Conservation (phyloP, 2,329 filamentous ascomycete genomes). For the Pseudogymnoascus sp. region DNA sequence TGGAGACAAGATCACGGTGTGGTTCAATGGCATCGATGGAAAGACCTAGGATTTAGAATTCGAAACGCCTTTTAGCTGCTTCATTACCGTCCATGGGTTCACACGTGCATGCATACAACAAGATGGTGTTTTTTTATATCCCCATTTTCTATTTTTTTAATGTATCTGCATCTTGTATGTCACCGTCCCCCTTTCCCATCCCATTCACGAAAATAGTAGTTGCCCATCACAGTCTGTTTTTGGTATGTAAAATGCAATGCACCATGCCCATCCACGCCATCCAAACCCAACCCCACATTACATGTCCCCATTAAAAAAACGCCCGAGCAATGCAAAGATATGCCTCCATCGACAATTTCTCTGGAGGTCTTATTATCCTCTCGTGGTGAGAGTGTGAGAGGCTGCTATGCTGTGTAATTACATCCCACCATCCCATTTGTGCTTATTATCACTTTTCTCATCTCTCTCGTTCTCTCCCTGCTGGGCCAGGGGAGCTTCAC, state of each 20-base stretch:
- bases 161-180: neutral
- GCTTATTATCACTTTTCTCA: neutral
- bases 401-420: neutral
- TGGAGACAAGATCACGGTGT: neutral
- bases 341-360: neutral
- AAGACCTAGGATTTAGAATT: neutral
- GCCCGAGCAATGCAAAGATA: neutral
- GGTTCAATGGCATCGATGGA: neutral
- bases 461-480: neutral
- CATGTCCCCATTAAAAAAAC: neutral
- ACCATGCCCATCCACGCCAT: neutral
- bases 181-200: neutral
- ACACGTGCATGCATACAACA: neutral
- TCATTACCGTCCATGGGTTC: neutral
- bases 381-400: neutral
- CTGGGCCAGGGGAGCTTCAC: neutral
- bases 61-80: neutral
- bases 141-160: slow-evolving; percentile 6
- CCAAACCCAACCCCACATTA: neutral
- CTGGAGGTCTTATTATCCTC: neutral
- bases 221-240: neutral
- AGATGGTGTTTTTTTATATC: neutral
- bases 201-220: slow-evolving; percentile 1
- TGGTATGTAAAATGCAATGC: slow-evolving; percentile 6
- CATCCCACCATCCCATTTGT: neutral